Percentiles rank a stretch among this genome's conserved stretches.
Evolutionary conservation across 2,329 filamentous ascomycete genomes (phyloP).

Genomic region (Hymenoscyphus scutula): DNA sequence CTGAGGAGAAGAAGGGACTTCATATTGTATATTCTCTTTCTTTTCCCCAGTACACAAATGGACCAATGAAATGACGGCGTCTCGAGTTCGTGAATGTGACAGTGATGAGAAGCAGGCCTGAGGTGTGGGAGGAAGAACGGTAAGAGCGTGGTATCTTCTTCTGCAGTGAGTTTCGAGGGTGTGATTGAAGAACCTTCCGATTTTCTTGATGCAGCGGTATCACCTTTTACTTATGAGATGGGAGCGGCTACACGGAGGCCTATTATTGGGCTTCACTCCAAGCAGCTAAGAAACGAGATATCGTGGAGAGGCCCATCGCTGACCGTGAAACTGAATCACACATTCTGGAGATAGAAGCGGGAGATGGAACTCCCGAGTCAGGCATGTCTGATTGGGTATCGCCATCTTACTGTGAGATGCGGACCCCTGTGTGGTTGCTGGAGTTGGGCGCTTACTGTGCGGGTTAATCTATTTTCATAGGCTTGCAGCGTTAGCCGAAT

Average conservation of each 20-base stretch:
- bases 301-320: neutral
- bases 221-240: slow-evolving; percentile 24
- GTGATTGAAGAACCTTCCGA: slow-evolving; percentile 24
- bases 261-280: slow-evolving; percentile 29
- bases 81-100: slow-evolving; percentile 22
- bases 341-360: slow-evolving; percentile 3
- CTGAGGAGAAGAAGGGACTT: slow-evolving; percentile 26
- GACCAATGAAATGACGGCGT: slow-evolving; percentile 17
- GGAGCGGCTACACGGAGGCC: slow-evolving; percentile 29
- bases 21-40: slow-evolving; percentile 25
- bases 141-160: slow-evolving; percentile 6
- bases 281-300: neutral
- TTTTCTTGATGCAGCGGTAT: slow-evolving; percentile 21
- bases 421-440: neutral
- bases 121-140: slow-evolving; percentile 16
- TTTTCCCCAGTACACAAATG: slow-evolving; percentile 8
- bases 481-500: neutral
- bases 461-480: neutral
- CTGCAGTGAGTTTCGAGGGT: slow-evolving; percentile 14
- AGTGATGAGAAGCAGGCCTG: slow-evolving; percentile 20
- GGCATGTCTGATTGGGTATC: slow-evolving; percentile 2
- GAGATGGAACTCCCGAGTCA: neutral
- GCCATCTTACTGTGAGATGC: neutral
- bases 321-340: slow-evolving; percentile 6
- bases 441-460: neutral